Evolutionary conservation across 768 basidiomycete species (phyloP), one percentile per base, ranked within the genome.

Genomic region (Xerocomus brunneocitrinus): DNA sequence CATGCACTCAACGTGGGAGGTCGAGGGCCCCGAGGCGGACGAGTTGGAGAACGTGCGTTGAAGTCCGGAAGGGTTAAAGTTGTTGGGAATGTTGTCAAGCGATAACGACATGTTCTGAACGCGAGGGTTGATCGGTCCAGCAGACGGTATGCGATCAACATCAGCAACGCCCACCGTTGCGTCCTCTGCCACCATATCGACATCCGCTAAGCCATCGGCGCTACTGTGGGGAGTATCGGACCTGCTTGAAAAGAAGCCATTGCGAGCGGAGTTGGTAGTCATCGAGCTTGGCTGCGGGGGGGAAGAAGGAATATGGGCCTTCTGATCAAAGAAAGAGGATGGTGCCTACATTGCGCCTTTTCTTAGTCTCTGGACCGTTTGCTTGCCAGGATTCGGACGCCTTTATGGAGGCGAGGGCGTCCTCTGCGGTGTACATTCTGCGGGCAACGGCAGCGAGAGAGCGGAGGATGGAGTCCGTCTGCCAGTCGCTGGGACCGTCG

Each of bases 361-460:
- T 76, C 73, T 76, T 76, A 2, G 71, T 73, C 59, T 74, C 73
- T 50, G 74, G 75, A 14, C 75, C 71, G 45, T 63, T 63, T 32
- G 53, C 42, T 49, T 63, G 57, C 65, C 69, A 71, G 25, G 58
- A 67, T 25, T 73, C 72, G 39, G 63, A 60, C 8, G 70, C 74
- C 56, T 74, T 74, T 47, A 79, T 71, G 16, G 72, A 63, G 22
- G 66, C 62, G 10, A 80, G 63, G 2, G 68, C 60, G 8, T 78
- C 76, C 58, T 84, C 84, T 13, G 84, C 83, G 28, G 72, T 70
- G 62, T 76, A 75, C 77, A 83, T 79, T 59, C 83, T 73, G 36
- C 74, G 71, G 3, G 78, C 78, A 47, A 85, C 70, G 30, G 71
- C 73, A 27, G 71, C 68, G 57, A 85, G 72, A 13, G 77, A 78